Conservation (phyloP, 2,329 filamentous ascomycete genomes). For the Botryotinia convoluta region DNA sequence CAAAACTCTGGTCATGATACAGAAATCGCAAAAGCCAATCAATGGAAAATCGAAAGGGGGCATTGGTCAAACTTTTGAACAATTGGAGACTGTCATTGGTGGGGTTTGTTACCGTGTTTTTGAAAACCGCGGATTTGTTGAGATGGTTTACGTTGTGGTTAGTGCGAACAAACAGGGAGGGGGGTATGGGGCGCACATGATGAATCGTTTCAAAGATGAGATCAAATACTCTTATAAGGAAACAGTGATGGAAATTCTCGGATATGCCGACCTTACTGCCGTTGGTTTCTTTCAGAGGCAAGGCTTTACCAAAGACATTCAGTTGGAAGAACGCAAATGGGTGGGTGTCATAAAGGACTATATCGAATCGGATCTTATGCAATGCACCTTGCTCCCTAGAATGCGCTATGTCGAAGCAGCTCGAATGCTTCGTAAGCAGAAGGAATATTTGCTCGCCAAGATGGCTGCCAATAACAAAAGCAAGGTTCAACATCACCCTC, state of each 20-base stretch:
- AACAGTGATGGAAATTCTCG: constrained; percentile 1
- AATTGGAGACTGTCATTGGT: not conserved
- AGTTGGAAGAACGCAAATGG: not conserved
- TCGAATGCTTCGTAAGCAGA: constrained; percentile 9
- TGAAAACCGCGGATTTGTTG: not conserved
- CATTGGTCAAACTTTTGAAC: no score
- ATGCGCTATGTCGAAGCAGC: constrained; percentile 2
- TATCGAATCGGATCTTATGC: not conserved
- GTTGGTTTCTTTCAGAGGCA: constrained; percentile 6
- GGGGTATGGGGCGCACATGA: not conserved
- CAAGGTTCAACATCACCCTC: not conserved
- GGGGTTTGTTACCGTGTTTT: not conserved
- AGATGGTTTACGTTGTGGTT: constrained; percentile 2
- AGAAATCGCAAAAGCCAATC: not conserved
- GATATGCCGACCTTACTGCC: not conserved
- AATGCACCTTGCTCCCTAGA: not conserved
- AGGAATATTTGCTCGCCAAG: not conserved
- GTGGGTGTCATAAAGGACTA: constrained; percentile 4
- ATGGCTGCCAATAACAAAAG: not conserved
- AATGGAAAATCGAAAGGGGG: no score
- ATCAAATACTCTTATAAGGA: not conserved
- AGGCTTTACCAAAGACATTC: not conserved
- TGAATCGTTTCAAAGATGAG: constrained; percentile 11
- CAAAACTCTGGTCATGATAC: not conserved
- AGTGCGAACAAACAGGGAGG: not conserved